These are phyloP conservation scores for Maudiozyma saulgeensis DNA, from an alignment of 805 yeast genomes.

Conservation along the genomic window DNA sequence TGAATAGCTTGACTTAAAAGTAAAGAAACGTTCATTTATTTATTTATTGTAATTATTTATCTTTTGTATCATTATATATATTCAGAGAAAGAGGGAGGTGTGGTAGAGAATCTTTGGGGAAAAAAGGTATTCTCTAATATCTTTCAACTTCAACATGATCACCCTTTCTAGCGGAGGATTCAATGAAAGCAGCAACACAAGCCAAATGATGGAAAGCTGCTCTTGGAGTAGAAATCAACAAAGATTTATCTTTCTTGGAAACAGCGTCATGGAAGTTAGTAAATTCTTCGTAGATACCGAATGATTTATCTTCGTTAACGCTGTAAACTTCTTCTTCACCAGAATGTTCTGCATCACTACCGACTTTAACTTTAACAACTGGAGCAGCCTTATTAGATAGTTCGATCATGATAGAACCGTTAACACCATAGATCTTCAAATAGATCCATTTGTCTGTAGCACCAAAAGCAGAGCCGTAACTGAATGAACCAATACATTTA, in stretches of 20 bases:
- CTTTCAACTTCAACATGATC: slow-evolving; percentile 38
- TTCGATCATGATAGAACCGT: slow-evolving; percentile 66
- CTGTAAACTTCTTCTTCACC: slow-evolving; percentile 27
- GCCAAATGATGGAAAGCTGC: slow-evolving; percentile 90
- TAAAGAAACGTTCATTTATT: too few species aligned
- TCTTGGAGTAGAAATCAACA: slow-evolving; percentile 55
- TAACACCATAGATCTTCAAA: slow-evolving; percentile 66
- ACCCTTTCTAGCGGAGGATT: slow-evolving; percentile 52
- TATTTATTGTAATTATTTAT: too few species aligned
- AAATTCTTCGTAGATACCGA: slow-evolving; percentile 51
- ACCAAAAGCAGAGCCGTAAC: slow-evolving; percentile 81
- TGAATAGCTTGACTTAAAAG: too few species aligned
- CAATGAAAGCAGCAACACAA: slow-evolving; percentile 74
- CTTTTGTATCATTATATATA: too few species aligned
- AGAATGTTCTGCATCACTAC: slow-evolving; percentile 20
- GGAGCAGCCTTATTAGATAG: slow-evolving; percentile 40
- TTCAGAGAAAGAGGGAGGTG: neutral
- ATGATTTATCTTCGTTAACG: slow-evolving; percentile 34
- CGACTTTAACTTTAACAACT: slow-evolving; percentile 29
- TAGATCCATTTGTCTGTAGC: slow-evolving; percentile 60
- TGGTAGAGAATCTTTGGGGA: neutral
- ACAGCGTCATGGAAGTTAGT: slow-evolving; percentile 54
- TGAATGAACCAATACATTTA: slow-evolving; percentile 70
- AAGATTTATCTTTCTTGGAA: slow-evolving; percentile 46
- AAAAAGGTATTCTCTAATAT: neutral